These are phyloP conservation scores for Cardiospermum halicacabum DNA, from an alignment of 345 rosid genomes.

Conservation along the genomic window DNA sequence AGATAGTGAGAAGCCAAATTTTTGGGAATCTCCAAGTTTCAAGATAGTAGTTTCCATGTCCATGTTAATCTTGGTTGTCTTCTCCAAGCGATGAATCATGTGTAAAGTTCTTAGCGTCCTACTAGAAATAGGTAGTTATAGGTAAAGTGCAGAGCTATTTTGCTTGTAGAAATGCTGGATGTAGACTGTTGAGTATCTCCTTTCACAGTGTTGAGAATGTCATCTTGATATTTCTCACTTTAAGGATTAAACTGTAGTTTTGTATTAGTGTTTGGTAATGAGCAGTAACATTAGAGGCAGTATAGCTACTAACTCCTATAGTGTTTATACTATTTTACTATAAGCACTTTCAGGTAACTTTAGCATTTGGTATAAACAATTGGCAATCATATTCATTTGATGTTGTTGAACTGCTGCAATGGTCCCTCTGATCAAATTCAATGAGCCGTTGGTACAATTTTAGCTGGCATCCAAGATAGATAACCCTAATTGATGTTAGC, in stretches of 20 bases:
- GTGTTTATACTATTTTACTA: too few relatives aligned
- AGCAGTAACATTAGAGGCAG: not conserved
- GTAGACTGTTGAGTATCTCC: constrained; percentile 7
- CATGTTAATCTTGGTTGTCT: constrained; percentile 70
- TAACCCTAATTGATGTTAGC: not conserved
- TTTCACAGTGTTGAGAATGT: constrained; percentile 6
- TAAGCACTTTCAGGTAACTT: too few relatives aligned
- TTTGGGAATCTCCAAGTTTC: constrained; percentile 85
- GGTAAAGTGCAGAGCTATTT: constrained; percentile 19
- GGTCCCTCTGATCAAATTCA: not conserved
- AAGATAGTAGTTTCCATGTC: constrained; percentile 81
- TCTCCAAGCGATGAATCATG: constrained; percentile 58
- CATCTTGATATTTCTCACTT: not conserved
- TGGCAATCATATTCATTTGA: too few relatives aligned
- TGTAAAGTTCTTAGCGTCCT: constrained; percentile 17
- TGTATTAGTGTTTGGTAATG: not conserved
- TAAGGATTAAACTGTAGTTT: not conserved
- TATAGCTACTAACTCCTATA: too few relatives aligned
- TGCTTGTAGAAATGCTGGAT: constrained; percentile 22
- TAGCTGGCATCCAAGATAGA: not conserved
- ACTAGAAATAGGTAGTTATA: not conserved
- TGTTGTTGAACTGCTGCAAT: not conserved
- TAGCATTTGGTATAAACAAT: too few relatives aligned
- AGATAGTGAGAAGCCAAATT: constrained; percentile 43
- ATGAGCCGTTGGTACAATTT: not conserved